Evolutionary conservation across 169 alveolate genomes (phyloP).

Genomic region (Plasmodium relictum): DNA sequence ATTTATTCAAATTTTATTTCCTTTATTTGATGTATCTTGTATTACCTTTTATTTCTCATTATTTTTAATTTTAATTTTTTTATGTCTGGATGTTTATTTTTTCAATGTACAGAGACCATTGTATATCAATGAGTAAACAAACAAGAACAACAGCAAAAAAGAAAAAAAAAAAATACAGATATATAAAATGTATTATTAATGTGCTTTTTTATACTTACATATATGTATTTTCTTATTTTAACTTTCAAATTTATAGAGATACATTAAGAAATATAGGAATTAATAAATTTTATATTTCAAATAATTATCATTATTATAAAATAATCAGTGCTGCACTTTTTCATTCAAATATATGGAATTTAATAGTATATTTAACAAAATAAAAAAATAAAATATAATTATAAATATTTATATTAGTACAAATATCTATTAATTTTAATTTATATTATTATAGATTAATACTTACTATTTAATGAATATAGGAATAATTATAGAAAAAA

Average conservation of each 20-base stretch:
- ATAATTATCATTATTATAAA: slow-evolving; percentile 29
- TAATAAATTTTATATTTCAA: slow-evolving; percentile 17
- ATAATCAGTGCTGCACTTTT: slow-evolving; percentile 33
- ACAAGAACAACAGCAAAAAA: neutral
- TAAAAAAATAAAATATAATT: neutral
- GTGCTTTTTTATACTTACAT: neutral
- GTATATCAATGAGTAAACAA: slow-evolving; percentile 34
- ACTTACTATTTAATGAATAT: slow-evolving; percentile 52
- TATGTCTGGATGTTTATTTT: slow-evolving; percentile 2
- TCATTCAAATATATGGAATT: slow-evolving; percentile 47
- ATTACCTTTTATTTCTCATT: slow-evolving; percentile 16
- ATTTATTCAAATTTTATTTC: slow-evolving; percentile 59
- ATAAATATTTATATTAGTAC: neutral
- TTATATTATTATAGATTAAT: slow-evolving; percentile 26
- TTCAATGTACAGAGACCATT: slow-evolving; percentile 24
- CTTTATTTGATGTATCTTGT: slow-evolving; percentile 13
- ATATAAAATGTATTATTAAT: neutral
- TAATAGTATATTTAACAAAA: slow-evolving; percentile 11
- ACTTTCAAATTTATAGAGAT: slow-evolving; percentile 7
- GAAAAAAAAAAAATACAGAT: too few relatives aligned
- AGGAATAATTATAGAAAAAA: slow-evolving; percentile 41
- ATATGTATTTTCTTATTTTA: neutral
- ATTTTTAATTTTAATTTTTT: slow-evolving; percentile 11
- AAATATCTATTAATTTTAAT: neutral
- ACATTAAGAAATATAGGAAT: slow-evolving; percentile 23